Evolutionary conservation across 2,329 filamentous ascomycete genomes (phyloP), one percentile per base, ranked within the genome.

Genomic region (Pseudogymnoascus sp.): DNA sequence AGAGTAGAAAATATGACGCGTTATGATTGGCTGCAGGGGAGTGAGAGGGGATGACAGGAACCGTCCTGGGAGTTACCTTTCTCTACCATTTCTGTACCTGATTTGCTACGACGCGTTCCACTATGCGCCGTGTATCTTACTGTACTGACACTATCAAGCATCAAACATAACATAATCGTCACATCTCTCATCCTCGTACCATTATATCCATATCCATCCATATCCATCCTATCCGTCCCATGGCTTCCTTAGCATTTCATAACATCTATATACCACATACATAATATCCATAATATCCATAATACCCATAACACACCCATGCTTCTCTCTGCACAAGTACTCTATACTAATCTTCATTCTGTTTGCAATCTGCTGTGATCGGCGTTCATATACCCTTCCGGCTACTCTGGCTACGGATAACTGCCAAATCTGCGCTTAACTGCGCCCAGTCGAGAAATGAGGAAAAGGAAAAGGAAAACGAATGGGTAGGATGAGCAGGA

Each of bases 371-470:
- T 56, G 4, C 50, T 56, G 25, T 33, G 50, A 56, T 56, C 50
- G 50, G 25, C 50, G 50, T 56, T 10, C 4, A 18, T 53, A 53
- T 33, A 28, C 28, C 50, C 50, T 33, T 33, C 44, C 5, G 21
- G 7, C 5, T 40, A 40, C 38, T 21, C 16, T 5, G 3, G 5
- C 35, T 11, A 53, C 25, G 47, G n/a, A 53, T 53, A 53, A 18
- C 47, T 53, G 47, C 47, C 47, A 53, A 53, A 33, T 53, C 25
- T 25, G 47, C 47, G 47, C 47, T 53, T 53, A 53, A 53, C 25
- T 16, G 47, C 47, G 47, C 47, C 47, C 47, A 53, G 33, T 53
- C n/a, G 50, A 56, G 50, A 56, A 56, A 56, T 56, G 50, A 56
- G 47, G 5, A 7, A 31, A 23, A 56, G 47, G 5, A 7, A 31